These are phyloP conservation scores for Lipomyces sp. DNA, from an alignment of 805 yeast genomes.

Conservation along the genomic window DNA sequence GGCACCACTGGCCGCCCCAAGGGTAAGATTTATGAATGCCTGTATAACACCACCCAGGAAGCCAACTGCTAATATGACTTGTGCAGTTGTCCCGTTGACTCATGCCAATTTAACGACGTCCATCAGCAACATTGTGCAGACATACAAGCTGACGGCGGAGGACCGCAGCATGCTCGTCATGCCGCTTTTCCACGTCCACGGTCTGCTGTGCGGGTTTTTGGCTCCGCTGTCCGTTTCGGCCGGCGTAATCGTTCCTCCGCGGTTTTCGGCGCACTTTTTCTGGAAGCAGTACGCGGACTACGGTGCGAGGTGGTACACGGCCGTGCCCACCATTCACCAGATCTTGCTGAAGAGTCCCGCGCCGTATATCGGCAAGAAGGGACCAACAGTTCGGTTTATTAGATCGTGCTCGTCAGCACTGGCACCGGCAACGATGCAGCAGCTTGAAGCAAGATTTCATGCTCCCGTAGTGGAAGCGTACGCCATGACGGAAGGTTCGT, in stretches of 20 bases:
- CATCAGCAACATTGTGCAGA: conserved; percentile 54
- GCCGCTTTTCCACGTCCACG: conserved; percentile 80
- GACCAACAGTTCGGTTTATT: conserved; percentile 60
- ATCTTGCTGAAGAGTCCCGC: conserved; percentile 53
- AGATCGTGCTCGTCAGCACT: conserved; percentile 70
- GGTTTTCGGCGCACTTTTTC: conserved; percentile 58
- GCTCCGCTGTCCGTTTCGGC: conserved; percentile 62
- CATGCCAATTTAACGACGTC: conserved; percentile 62
- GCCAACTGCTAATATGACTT: not conserved
- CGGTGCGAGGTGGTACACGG: conserved; percentile 64
- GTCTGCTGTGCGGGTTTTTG: conserved; percentile 61
- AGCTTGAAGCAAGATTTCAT: conserved; percentile 53
- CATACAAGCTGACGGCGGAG: conserved; percentile 49
- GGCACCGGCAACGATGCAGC: conserved; percentile 61
- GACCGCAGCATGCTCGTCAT: conserved; percentile 65
- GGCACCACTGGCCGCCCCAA: conserved; percentile 78
- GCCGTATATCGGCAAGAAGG: conserved; percentile 42
- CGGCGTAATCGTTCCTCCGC: conserved; percentile 54
- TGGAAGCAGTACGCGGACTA: conserved; percentile 55
- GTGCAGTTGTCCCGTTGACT: conserved; percentile 59
- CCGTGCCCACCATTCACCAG: conserved; percentile 70
- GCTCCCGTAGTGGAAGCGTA: conserved; percentile 75
- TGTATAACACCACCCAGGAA: not conserved
- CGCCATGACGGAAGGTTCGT: conserved; percentile 69
- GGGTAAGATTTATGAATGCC: conserved; percentile 14